A percentile compares a stretch with the other conserved stretches of the same genome.
Evolutionary conservation across 495 filamentous ascomycete species (phyloP).

Genomic region (Jackrogersella minutella): DNA sequence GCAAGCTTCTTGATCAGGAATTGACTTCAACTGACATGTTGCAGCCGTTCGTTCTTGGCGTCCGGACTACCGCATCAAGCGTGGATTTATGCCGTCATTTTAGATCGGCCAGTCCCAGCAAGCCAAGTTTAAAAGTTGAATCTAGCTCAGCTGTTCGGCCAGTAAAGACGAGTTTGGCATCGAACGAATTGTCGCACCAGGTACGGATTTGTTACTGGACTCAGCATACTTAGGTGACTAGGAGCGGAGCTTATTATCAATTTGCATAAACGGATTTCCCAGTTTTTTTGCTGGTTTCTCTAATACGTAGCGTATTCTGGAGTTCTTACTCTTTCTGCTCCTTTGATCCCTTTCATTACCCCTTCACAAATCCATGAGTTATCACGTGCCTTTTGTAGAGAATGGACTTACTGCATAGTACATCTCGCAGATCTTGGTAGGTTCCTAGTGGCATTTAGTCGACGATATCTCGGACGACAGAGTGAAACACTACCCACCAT

Average conservation of each 20-base stretch:
- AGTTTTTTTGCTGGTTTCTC: neutral
- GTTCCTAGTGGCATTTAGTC: too few relatives aligned
- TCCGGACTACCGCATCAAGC: constrained; percentile 1
- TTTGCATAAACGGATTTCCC: neutral
- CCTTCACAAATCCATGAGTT: neutral
- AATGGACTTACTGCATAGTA: too few relatives aligned
- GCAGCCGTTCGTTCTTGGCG: constrained; percentile 2
- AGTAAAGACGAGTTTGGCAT: constrained; percentile 4
- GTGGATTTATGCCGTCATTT: constrained; percentile 33
- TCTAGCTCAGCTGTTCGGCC: neutral
- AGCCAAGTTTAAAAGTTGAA: constrained; percentile 29
- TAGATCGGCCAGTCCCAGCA: constrained; percentile 20
- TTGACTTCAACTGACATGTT: constrained; percentile 1
- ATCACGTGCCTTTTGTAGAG: neutral
- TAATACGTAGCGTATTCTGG: neutral
- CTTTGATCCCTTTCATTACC: too few relatives aligned
- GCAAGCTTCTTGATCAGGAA: constrained; percentile 2
- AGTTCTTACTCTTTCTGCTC: too few relatives aligned
- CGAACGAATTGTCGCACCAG: constrained; percentile 1
- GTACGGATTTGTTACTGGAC: neutral
- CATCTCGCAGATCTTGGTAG: too few relatives aligned
- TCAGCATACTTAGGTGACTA: too few relatives aligned
- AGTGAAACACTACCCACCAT: too few relatives aligned
- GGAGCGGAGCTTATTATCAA: neutral
- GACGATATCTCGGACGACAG: neutral